These are phyloP conservation scores for Colletotrichum sp. DNA, from an alignment of 2,329 filamentous ascomycete species.

Conservation along the genomic window DNA sequence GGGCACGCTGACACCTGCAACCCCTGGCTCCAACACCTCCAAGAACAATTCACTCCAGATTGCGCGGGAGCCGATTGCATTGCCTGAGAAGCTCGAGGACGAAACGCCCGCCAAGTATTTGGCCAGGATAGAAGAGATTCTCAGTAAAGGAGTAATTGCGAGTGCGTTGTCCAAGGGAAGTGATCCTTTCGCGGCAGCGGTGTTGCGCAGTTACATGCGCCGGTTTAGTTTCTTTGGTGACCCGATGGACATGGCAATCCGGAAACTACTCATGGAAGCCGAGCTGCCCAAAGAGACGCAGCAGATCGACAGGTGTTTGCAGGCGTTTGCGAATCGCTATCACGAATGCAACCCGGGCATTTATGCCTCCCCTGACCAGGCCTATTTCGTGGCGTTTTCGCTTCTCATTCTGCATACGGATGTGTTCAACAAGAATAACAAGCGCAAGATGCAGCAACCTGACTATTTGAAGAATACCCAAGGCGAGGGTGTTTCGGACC, in stretches of 20 bases:
- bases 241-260: conserved; percentile 96
- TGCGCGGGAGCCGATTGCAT: conserved; percentile 69
- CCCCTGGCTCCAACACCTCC: conserved; percentile 72
- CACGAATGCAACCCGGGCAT: conserved; percentile 98
- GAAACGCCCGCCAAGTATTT: conserved; percentile 93
- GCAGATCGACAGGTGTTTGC: conserved; percentile 93
- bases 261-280: conserved; percentile 95
- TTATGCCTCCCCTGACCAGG: conserved; percentile 87
- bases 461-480: conserved; percentile 96
- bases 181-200: conserved; percentile 82
- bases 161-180: conserved; percentile 84
- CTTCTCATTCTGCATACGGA: conserved; percentile 96
- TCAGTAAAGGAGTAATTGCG: conserved; percentile 83
- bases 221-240: conserved; percentile 95
- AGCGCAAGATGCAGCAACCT: conserved; percentile 95
- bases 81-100: conserved; percentile 83
- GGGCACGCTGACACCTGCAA: conserved; percentile 71
- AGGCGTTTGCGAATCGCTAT: conserved; percentile 95
- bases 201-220: conserved; percentile 93
- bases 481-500: conserved; percentile 90
- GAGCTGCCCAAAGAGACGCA: conserved; percentile 97
- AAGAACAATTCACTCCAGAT: conserved; percentile 86
- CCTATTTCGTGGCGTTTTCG: conserved; percentile 98
- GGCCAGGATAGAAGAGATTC: conserved; percentile 78
- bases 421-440: conserved; percentile 99